These are phyloP conservation scores for Beauveria bassiana DNA, from an alignment of 2,329 filamentous ascomycete genomes.

Conservation along the genomic window DNA sequence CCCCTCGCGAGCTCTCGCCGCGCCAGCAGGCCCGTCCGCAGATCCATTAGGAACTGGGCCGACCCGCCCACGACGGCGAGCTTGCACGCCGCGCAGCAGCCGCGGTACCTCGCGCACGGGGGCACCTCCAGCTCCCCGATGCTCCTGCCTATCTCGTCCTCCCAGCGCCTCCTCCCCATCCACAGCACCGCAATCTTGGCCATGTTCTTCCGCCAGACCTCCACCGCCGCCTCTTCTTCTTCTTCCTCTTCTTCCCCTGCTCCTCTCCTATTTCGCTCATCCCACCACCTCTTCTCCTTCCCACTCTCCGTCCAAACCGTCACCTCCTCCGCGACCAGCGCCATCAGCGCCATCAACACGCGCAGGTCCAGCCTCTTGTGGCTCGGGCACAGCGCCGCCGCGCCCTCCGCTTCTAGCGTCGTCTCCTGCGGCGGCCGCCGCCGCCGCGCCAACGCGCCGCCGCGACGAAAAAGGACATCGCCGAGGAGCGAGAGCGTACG, in stretches of 20 bases:
- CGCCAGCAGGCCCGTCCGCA: slow-evolving; percentile 36
- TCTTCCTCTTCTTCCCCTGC: neutral
- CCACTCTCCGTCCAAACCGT: slow-evolving; percentile 15
- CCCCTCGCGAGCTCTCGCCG: slow-evolving; percentile 18
- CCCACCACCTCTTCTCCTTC: slow-evolving; percentile 15
- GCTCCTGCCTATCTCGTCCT: slow-evolving; percentile 12
- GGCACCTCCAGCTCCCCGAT: slow-evolving; percentile 11
- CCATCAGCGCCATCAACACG: slow-evolving; percentile 36
- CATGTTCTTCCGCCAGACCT: slow-evolving; percentile 20
- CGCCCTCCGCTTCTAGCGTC: slow-evolving; percentile 15
- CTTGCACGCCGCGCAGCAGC: slow-evolving; percentile 47
- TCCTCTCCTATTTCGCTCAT: slow-evolving; percentile 15
- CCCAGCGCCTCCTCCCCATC: slow-evolving; percentile 29
- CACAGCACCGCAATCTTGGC: slow-evolving; percentile 30
- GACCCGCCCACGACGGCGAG: slow-evolving; percentile 40
- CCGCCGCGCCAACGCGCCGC: slow-evolving; percentile 24
- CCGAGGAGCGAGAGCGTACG: neutral
- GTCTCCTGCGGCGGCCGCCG: slow-evolving; percentile 23
- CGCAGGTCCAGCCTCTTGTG: slow-evolving; percentile 35
- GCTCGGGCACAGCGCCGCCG: slow-evolving; percentile 31
- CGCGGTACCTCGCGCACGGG: slow-evolving; percentile 26
- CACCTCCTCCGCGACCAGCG: slow-evolving; percentile 34
- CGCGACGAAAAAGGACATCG: slow-evolving; percentile 21
- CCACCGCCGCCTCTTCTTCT: slow-evolving; percentile 17
- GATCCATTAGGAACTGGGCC: slow-evolving; percentile 32